Evolutionary conservation across 148 eudicot species (phyloP).

Genomic region (Chenopodium suecicum): DNA sequence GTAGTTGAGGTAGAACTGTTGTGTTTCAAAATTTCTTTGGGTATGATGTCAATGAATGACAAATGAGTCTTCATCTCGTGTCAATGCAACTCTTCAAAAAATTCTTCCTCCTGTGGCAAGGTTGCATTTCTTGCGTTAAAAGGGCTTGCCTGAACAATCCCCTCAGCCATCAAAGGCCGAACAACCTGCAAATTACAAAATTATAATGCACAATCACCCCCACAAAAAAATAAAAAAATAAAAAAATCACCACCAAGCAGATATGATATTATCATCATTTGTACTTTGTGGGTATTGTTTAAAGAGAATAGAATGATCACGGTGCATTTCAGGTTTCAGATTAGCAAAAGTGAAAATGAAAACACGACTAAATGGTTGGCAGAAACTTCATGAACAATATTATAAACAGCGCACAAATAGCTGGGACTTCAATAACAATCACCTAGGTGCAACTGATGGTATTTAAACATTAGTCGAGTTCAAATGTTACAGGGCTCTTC

Average conservation of each 20-base stretch:
- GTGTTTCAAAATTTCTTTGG: slow-evolving; percentile 2
- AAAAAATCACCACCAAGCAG: not conserved
- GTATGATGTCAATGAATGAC: not conserved
- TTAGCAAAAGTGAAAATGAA: not conserved
- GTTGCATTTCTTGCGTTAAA: slow-evolving; percentile 25
- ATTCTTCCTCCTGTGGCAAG: slow-evolving; percentile 47
- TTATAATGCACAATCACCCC: not conserved
- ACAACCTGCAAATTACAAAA: slow-evolving; percentile 45
- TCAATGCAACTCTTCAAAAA: slow-evolving; percentile 46
- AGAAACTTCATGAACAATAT: not conserved
- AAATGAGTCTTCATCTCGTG: not conserved
- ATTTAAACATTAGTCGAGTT: not conserved
- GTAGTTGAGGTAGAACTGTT: not conserved
- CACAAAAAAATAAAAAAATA: not conserved
- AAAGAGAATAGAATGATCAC: not conserved
- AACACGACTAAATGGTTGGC: not conserved
- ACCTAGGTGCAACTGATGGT: not conserved
- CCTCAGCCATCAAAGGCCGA: slow-evolving; percentile 59
- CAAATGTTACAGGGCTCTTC: not conserved
- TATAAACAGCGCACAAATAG: not conserved
- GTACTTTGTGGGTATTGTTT: not conserved
- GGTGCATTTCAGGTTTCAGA: not conserved
- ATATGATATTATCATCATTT: not conserved
- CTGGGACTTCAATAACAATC: not conserved
- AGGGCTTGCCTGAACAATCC: slow-evolving; percentile 43